These are phyloP conservation scores for Podaxis rugospora DNA, from an alignment of 768 basidiomycete genomes.

Conservation along the genomic window DNA sequence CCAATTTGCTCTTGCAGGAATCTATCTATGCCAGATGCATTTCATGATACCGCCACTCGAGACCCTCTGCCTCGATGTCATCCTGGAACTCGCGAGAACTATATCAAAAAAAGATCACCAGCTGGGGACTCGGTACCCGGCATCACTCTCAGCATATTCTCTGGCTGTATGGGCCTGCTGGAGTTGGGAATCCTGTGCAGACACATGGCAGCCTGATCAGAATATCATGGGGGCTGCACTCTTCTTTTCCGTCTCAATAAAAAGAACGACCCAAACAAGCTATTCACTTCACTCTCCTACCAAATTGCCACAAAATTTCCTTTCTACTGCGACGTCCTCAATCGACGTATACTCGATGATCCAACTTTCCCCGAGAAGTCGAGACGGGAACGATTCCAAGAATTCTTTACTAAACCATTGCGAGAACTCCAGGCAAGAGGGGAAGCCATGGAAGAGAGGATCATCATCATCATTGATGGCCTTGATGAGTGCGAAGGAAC, in stretches of 20 bases:
- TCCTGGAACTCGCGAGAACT: too few relatives aligned
- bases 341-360: neutral
- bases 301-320: neutral
- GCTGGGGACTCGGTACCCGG: too few relatives aligned
- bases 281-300: constrained; percentile 9
- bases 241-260: constrained; percentile 11
- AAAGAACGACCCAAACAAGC: neutral
- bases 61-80: too few relatives aligned
- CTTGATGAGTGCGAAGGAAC: neutral
- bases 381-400: neutral
- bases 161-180: too few relatives aligned
- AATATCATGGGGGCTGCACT: constrained; percentile 1
- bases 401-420: neutral
- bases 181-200: too few relatives aligned
- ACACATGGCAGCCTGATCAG: neutral
- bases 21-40: too few relatives aligned
- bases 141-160: too few relatives aligned
- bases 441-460: neutral
- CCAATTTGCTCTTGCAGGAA: too few relatives aligned
- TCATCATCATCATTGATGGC: constrained; percentile 1
- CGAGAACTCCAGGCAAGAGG: neutral
- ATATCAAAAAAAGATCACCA: too few relatives aligned
- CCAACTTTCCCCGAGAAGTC: constrained; percentile 1
- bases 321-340: neutral
- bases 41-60: too few relatives aligned